Percentiles rank a stretch among this genome's conserved stretches.
Evolutionary conservation across 2,329 filamentous ascomycete species (phyloP).

Genomic region (Monosporascus sp.): DNA sequence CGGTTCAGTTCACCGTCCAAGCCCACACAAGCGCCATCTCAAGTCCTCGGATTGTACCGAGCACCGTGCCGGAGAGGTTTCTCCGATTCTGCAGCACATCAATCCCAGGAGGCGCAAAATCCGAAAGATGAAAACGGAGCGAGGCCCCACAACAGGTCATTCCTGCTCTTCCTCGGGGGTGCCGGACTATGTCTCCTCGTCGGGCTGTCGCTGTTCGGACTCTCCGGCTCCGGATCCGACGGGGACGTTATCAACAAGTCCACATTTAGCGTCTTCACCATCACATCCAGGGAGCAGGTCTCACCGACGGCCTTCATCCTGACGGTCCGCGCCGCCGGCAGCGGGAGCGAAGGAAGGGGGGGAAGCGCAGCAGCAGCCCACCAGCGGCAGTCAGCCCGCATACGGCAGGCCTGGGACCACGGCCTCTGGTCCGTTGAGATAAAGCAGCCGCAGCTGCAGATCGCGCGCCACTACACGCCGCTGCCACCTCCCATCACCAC

Average conservation of each 20-base stretch:
- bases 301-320: slow-evolving; percentile 67
- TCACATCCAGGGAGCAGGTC: slow-evolving; percentile 56
- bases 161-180: slow-evolving; percentile 2
- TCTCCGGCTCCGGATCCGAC: neutral
- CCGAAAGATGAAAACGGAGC: too few species aligned
- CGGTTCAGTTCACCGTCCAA: neutral
- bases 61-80: neutral
- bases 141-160: neutral
- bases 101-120: too few species aligned
- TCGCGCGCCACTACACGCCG: slow-evolving; percentile 87
- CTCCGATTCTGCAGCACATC: neutral
- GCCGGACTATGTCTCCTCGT: neutral
- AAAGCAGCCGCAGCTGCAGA: slow-evolving; percentile 91
- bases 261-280: slow-evolving; percentile 61
- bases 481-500: slow-evolving; percentile 48
- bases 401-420: slow-evolving; percentile 46
- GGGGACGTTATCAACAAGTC: slow-evolving; percentile 44
- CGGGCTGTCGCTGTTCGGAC: neutral
- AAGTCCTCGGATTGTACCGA: too few species aligned
- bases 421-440: slow-evolving; percentile 87
- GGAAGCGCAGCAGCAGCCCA: neutral
- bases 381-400: slow-evolving; percentile 1
- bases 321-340: slow-evolving; percentile 42
- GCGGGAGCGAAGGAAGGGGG: neutral
- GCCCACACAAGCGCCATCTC: too few species aligned